Conservation (phyloP, 768 basidiomycete species). For the Daedaleopsis sinensis region DNA sequence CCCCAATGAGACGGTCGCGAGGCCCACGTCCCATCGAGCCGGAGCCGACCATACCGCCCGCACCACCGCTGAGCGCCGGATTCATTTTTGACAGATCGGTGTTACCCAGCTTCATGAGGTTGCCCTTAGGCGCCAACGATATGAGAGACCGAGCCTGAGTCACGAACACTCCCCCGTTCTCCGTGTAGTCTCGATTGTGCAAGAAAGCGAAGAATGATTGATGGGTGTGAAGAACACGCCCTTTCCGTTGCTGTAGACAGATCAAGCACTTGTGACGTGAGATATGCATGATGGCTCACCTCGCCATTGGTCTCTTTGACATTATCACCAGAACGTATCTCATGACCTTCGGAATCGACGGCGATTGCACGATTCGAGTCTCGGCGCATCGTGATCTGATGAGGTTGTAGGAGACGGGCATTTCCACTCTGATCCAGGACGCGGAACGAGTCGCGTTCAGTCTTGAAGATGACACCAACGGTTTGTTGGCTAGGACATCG, state of each 20-base stretch:
- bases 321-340: conserved; percentile 85
- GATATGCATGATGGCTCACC: conserved; percentile 46
- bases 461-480: conserved; percentile 96
- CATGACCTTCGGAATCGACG: conserved; percentile 86
- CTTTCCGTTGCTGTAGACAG: conserved; percentile 73
- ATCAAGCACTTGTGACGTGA: not conserved
- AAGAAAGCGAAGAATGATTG: conserved; percentile 94
- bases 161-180: conserved; percentile 95
- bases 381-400: conserved; percentile 91
- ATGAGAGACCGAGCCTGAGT: conserved; percentile 81
- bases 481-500: conserved; percentile 70
- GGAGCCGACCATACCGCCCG: conserved; percentile 82
- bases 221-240: conserved; percentile 89
- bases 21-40: conserved; percentile 79
- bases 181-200: conserved; percentile 86
- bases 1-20: conserved; percentile 81
- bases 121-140: conserved; percentile 87
- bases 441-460: conserved; percentile 94
- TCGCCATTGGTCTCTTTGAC: conserved; percentile 92
- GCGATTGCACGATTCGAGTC: conserved; percentile 85
- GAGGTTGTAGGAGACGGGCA: conserved; percentile 86
- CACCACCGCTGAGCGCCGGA: conserved; percentile 64
- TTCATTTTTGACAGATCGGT: conserved; percentile 92
- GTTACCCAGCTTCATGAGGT: conserved; percentile 59
- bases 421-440: conserved; percentile 94